A percentile compares a stretch with the other conserved stretches of the same genome.
These are phyloP conservation scores for Taxillus chinensis DNA, from an alignment of 164 flowering plant species.

Conservation along the genomic window DNA sequence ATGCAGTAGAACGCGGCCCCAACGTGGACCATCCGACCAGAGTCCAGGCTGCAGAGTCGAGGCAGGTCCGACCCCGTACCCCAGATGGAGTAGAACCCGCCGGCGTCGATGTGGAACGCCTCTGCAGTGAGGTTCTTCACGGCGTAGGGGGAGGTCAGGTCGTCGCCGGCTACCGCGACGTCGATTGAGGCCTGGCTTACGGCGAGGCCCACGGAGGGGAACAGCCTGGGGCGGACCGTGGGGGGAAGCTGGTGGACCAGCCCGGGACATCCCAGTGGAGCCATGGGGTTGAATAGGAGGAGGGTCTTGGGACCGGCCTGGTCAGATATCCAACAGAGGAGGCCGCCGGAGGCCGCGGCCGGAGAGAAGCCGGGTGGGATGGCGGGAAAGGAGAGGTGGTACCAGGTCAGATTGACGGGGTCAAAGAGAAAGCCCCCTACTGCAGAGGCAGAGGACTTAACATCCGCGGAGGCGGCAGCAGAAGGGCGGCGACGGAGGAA, in stretches of 20 bases:
- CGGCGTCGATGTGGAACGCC: constrained; percentile 54
- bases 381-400: constrained; percentile 34
- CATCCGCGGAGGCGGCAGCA: constrained; percentile 20
- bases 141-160: constrained; percentile 72
- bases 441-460: constrained; percentile 8
- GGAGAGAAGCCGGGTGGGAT: constrained; percentile 71
- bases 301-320: constrained; percentile 52
- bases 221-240: constrained; percentile 52
- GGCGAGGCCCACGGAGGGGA: constrained; percentile 59
- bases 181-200: constrained; percentile 40
- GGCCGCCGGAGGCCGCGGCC: constrained; percentile 61
- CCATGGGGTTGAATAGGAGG: constrained; percentile 59
- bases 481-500: constrained; percentile 40
- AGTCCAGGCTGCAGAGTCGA: constrained; percentile 71
- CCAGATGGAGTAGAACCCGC: constrained; percentile 69
- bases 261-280: constrained; percentile 1
- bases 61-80: constrained; percentile 58
- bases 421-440: constrained; percentile 44
- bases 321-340: constrained; percentile 64
- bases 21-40: constrained; percentile 52
- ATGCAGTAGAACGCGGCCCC: constrained; percentile 63
- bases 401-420: constrained; percentile 56
- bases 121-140: constrained; percentile 78
- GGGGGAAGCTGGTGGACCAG: constrained; percentile 56
- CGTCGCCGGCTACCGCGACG: constrained; percentile 74